Percentiles rank a stretch among this genome's conserved stretches.
These are phyloP conservation scores for Cladosporium austrohemisphaericum DNA, from an alignment of 2,329 filamentous ascomycete genomes.

Conservation along the genomic window DNA sequence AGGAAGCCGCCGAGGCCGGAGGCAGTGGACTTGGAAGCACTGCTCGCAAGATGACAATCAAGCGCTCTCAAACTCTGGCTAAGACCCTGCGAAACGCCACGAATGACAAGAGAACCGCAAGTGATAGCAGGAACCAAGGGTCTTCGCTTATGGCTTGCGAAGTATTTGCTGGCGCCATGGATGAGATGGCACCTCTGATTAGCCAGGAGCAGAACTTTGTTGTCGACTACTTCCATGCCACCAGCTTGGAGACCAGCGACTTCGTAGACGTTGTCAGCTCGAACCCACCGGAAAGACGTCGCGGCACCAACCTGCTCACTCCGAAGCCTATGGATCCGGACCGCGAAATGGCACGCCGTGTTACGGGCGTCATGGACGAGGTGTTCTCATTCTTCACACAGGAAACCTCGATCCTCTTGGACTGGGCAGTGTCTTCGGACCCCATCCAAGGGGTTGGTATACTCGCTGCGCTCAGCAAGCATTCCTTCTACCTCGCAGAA, in stretches of 20 bases:
- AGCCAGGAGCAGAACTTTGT: constrained; percentile 96
- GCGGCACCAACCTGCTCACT: constrained; percentile 67
- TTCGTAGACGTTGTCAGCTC: constrained; percentile 76
- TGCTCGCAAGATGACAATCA: constrained; percentile 87
- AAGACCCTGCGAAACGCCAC: constrained; percentile 66
- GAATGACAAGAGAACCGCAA: constrained; percentile 51
- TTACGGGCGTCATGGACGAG: constrained; percentile 84
- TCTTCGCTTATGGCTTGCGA: constrained; percentile 62
- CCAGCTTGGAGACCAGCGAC: constrained; percentile 75
- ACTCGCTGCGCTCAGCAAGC: constrained; percentile 74
- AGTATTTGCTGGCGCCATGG: constrained; percentile 73
- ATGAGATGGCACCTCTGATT: constrained; percentile 77
- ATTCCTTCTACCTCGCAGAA: constrained; percentile 73
- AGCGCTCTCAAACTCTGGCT: constrained; percentile 83
- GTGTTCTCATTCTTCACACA: constrained; percentile 78
- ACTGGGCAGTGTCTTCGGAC: constrained; percentile 78
- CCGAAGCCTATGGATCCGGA: constrained; percentile 84
- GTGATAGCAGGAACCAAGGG: constrained; percentile 45
- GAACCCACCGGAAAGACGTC: constrained; percentile 62
- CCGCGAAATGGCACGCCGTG: constrained; percentile 74
- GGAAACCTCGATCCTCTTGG: constrained; percentile 74
- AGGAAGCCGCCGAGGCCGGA: constrained; percentile 58
- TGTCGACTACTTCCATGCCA: constrained; percentile 93
- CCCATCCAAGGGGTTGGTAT: constrained; percentile 90
- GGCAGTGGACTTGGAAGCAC: constrained; percentile 65